phyloP scores from a whole-genome alignment of 129 eudicot species.

The Mikania micrantha region DNA sequence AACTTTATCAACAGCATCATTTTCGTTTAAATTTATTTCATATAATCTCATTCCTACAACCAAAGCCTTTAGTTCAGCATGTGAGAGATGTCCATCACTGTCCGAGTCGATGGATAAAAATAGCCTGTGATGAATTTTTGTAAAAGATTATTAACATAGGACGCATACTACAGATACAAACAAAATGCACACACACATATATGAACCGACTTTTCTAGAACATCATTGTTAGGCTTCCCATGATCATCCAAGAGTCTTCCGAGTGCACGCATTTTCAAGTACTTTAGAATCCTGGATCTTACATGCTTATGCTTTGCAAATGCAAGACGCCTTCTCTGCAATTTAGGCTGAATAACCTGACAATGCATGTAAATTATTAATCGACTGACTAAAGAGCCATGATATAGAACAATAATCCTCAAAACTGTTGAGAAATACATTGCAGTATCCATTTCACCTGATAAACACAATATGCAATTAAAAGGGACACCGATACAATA shows the following conservation, averaged over 20 bases:
- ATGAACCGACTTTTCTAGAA: constrained; percentile 41
- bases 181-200: neutral
- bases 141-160: neutral
- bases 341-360: constrained; percentile 74
- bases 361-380: neutral
- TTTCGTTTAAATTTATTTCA: constrained; percentile 53
- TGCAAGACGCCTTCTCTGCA: constrained; percentile 63
- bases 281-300: constrained; percentile 50
- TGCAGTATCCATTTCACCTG: constrained; percentile 48
- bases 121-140: constrained; percentile 39
- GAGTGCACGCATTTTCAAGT: constrained; percentile 42
- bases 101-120: constrained; percentile 47
- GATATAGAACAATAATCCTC: neutral
- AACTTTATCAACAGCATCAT: constrained; percentile 59
- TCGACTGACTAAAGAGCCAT: neutral
- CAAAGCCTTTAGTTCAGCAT: constrained; percentile 58
- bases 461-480: constrained; percentile 66
- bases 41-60: constrained; percentile 59
- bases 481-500: constrained; percentile 48
- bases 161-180: neutral
- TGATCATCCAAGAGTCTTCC: constrained; percentile 51
- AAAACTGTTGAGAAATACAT: neutral
- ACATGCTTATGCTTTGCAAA: constrained; percentile 79
- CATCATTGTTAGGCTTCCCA: constrained; percentile 51
- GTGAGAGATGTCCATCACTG: constrained; percentile 37